A percentile compares a stretch with the other conserved stretches of the same genome.
These are phyloP conservation scores for Leccinum truebloodii DNA, from an alignment of 768 basidiomycete genomes.

Conservation along the genomic window DNA sequence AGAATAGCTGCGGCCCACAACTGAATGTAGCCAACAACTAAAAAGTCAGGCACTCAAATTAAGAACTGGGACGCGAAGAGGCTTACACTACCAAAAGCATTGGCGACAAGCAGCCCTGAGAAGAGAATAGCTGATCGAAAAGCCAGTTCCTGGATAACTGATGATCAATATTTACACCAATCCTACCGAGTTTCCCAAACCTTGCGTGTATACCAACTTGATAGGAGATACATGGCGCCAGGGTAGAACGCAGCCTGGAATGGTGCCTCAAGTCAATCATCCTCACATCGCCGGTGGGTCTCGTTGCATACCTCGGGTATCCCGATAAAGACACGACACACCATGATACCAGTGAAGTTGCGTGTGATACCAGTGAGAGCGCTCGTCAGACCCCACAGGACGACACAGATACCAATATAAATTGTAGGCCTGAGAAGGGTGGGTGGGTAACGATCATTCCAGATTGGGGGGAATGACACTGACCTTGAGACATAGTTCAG, in stretches of 20 bases:
- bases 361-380: constrained; percentile 60
- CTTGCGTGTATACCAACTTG: constrained; percentile 27
- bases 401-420: constrained; percentile 61
- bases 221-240: constrained; percentile 44
- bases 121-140: constrained; percentile 64
- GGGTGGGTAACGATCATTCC: neutral
- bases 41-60: neutral
- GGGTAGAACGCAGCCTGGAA: constrained; percentile 62
- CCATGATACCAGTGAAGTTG: constrained; percentile 56
- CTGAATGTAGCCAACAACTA: constrained; percentile 30
- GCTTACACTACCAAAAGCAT: constrained; percentile 65
- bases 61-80: neutral
- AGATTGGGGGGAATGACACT: neutral
- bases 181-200: constrained; percentile 1
- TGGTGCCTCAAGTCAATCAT: neutral
- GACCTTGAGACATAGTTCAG: constrained; percentile 56
- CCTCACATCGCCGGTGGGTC: neutral
- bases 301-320: constrained; percentile 48
- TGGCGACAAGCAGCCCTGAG: constrained; percentile 57
- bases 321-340: constrained; percentile 62
- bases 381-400: constrained; percentile 65
- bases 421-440: constrained; percentile 49
- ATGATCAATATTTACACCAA: neutral
- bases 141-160: constrained; percentile 51
- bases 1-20: constrained; percentile 75